These are phyloP conservation scores for Sungouiella blattae DNA, from an alignment of 805 yeast species.

Conservation along the genomic window DNA sequence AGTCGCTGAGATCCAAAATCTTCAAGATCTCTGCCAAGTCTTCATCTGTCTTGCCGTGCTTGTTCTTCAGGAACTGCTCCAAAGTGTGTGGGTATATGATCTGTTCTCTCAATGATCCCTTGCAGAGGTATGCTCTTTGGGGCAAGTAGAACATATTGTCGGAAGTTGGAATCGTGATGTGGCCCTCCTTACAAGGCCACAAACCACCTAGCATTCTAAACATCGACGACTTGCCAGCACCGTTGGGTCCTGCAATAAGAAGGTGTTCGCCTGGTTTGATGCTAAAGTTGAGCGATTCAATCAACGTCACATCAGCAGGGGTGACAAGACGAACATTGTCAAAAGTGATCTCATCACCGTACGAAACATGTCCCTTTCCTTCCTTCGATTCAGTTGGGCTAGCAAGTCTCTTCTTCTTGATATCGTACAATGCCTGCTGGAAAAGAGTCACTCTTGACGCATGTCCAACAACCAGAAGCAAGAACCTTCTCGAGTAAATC, in stretches of 20 bases:
- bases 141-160: slow-evolving; percentile 83
- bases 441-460: slow-evolving; percentile 71
- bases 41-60: slow-evolving; percentile 39
- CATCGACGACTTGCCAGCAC: slow-evolving; percentile 91
- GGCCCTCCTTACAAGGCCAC: slow-evolving; percentile 74
- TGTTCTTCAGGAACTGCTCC: slow-evolving; percentile 46
- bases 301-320: slow-evolving; percentile 75
- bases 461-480: slow-evolving; percentile 81
- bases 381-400: slow-evolving; percentile 8
- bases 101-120: slow-evolving; percentile 80
- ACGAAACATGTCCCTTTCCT: slow-evolving; percentile 22
- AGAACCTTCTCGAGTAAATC: slow-evolving; percentile 77
- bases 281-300: slow-evolving; percentile 62
- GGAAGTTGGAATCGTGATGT: slow-evolving; percentile 59
- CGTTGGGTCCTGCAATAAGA: slow-evolving; percentile 91
- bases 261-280: slow-evolving; percentile 81
- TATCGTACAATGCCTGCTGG: slow-evolving; percentile 56
- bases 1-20: slow-evolving; percentile 57
- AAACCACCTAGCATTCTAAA: slow-evolving; percentile 89
- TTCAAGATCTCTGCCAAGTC: slow-evolving; percentile 52
- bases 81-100: slow-evolving; percentile 81
- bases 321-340: slow-evolving; percentile 77
- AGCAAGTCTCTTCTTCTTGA: slow-evolving; percentile 26
- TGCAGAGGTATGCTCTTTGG: slow-evolving; percentile 83
- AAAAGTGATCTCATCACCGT: slow-evolving; percentile 61